These are phyloP conservation scores for Limnomonas spitsbergensis DNA, from an alignment of 139 green algal genomes.

Conservation along the genomic window DNA sequence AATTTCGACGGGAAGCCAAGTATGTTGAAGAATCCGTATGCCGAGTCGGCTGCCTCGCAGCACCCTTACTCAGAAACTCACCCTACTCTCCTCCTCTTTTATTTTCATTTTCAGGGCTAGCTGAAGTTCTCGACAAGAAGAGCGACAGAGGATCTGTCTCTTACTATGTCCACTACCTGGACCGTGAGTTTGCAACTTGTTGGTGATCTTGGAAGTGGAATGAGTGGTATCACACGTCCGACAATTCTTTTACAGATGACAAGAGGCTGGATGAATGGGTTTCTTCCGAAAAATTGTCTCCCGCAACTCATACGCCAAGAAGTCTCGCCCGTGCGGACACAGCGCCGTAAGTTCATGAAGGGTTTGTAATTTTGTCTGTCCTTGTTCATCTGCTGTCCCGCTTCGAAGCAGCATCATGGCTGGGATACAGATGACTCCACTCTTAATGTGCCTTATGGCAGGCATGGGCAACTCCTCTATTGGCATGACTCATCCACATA, in stretches of 20 bases:
- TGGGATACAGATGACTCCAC: too few species aligned
- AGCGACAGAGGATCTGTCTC: constrained; percentile 24
- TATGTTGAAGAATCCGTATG: neutral
- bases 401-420: too few species aligned
- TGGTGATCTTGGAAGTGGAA: neutral
- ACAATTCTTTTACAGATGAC: constrained; percentile 59
- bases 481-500: too few species aligned
- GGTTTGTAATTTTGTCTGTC: neutral
- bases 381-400: neutral
- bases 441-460: too few species aligned
- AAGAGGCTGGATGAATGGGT: constrained; percentile 89
- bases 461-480: too few species aligned
- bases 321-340: constrained; percentile 25
- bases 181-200: constrained; percentile 57
- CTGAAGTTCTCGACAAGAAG: constrained; percentile 46
- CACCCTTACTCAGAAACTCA: neutral
- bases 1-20: constrained; percentile 1
- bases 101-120: constrained; percentile 31
- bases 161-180: constrained; percentile 90
- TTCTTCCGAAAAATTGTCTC: constrained; percentile 39
- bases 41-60: neutral
- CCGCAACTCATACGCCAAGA: constrained; percentile 17
- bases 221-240: neutral
- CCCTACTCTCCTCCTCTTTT: neutral
- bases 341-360: constrained; percentile 12